A percentile compares a stretch with the other conserved stretches of the same genome.
phyloP scores from a whole-genome alignment of 495 filamentous ascomycete genomes.

The Penicillium paradoxum region DNA sequence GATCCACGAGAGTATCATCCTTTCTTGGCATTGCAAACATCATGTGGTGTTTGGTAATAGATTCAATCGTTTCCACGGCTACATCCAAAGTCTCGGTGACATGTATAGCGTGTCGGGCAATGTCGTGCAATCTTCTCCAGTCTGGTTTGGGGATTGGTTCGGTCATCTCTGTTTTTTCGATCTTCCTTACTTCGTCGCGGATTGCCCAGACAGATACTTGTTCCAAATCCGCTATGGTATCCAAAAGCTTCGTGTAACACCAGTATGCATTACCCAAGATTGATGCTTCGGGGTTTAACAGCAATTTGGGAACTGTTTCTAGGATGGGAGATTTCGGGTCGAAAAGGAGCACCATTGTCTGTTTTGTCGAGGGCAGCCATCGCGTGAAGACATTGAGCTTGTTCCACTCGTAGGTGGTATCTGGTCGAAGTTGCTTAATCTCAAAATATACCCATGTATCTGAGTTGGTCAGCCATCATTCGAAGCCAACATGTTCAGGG shows the following conservation, averaged over 20 bases:
- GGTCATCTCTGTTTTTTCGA: slow-evolving; percentile 14
- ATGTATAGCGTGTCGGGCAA: slow-evolving; percentile 46
- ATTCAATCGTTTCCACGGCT: slow-evolving; percentile 27
- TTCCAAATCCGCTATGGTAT: slow-evolving; percentile 15
- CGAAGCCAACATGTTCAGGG: background rate
- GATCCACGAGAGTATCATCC: background rate
- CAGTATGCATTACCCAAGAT: slow-evolving; percentile 19
- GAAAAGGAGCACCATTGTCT: slow-evolving; percentile 32
- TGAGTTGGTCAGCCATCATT: background rate
- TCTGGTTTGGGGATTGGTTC: slow-evolving; percentile 17
- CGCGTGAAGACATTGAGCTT: slow-evolving; percentile 11
- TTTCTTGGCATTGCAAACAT: background rate
- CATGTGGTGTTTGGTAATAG: slow-evolving; percentile 25
- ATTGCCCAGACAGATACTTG: slow-evolving; percentile 26
- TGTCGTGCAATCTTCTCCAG: slow-evolving; percentile 41
- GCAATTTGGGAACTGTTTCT: background rate
- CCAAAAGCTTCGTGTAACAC: slow-evolving; percentile 14
- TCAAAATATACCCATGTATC: slow-evolving; percentile 18
- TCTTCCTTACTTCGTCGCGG: slow-evolving; percentile 17
- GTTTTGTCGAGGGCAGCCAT: slow-evolving; percentile 3
- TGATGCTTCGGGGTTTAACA: background rate
- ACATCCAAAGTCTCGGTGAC: slow-evolving; percentile 42
- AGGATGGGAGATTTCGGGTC: slow-evolving; percentile 14
- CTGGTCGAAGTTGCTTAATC: background rate
- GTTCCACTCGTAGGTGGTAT: slow-evolving; percentile 5